Conservation (phyloP, 306 rosid genomes). For the Fragaria vesca region DNA sequence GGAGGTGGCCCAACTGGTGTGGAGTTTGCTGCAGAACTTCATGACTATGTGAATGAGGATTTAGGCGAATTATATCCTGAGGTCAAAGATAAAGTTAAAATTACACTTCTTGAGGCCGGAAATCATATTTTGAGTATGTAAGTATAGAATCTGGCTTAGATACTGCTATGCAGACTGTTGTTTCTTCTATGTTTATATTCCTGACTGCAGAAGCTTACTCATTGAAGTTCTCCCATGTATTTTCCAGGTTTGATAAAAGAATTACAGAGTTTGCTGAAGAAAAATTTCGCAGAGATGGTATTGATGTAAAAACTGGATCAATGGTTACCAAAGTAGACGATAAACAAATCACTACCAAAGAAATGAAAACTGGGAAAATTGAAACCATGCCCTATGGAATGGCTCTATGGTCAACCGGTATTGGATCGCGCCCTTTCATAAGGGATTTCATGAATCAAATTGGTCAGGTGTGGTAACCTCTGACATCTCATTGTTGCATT, state of each 20-base stretch:
- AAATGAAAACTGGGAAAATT: conserved; percentile 66
- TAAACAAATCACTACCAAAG: conserved; percentile 77
- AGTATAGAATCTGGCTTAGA: conserved; percentile 26
- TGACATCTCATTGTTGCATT: conserved; percentile 7
- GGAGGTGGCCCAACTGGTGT: conserved; percentile 99
- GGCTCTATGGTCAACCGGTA: conserved; percentile 98
- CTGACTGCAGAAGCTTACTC: background rate
- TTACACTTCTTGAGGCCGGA: conserved; percentile 91
- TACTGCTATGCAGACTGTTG: background rate
- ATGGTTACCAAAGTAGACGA: conserved; percentile 88
- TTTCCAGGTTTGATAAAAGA: conserved; percentile 91
- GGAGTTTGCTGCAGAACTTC: conserved; percentile 96
- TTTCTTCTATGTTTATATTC: background rate
- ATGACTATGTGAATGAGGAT: conserved; percentile 88
- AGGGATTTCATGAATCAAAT: conserved; percentile 81
- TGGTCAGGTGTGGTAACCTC: conserved; percentile 75
- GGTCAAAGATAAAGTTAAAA: conserved; percentile 64
- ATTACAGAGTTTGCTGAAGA: conserved; percentile 88
- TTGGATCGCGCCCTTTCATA: conserved; percentile 87
- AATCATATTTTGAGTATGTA: conserved; percentile 88
- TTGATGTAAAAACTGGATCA: conserved; percentile 89
- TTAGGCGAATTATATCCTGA: conserved; percentile 72
- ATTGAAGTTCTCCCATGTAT: background rate
- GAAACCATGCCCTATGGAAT: conserved; percentile 79
- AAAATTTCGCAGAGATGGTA: conserved; percentile 82